Percentiles rank a stretch among this genome's conserved stretches.
phyloP scores from a whole-genome alignment of 805 yeast genomes.

The Dipodascus albidus region DNA sequence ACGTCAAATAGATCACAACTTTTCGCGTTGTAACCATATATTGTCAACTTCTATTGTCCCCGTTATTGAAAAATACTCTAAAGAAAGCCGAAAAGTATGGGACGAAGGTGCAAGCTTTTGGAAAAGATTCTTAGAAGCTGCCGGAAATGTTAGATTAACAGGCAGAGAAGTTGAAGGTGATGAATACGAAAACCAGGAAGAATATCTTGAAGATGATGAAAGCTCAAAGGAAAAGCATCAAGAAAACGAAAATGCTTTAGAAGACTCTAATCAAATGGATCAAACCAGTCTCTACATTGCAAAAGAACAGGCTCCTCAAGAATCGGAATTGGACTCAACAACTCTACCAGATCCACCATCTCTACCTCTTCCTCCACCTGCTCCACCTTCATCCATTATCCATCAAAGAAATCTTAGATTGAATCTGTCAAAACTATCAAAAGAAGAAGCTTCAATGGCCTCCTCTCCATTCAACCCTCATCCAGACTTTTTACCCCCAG shows the following conservation, averaged over 20 bases:
- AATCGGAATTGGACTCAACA: slow-evolving; percentile 2
- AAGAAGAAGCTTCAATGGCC: slow-evolving; percentile 8
- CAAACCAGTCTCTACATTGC: slow-evolving; percentile 5
- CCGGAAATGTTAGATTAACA: slow-evolving; percentile 53
- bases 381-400: background rate
- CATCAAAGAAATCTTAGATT: slow-evolving; percentile 4
- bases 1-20: slow-evolving; percentile 69
- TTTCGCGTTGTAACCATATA: slow-evolving; percentile 54
- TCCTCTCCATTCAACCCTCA: slow-evolving; percentile 6
- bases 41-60: slow-evolving; percentile 63
- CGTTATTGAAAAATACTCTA: slow-evolving; percentile 46
- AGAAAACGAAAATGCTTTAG: background rate
- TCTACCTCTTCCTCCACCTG: background rate
- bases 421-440: slow-evolving; percentile 13
- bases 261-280: slow-evolving; percentile 1
- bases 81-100: slow-evolving; percentile 40
- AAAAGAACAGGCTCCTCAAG: slow-evolving; percentile 3
- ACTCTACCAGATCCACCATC: background rate
- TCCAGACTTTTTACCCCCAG: slow-evolving; percentile 5
- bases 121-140: slow-evolving; percentile 66
- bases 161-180: slow-evolving; percentile 34
- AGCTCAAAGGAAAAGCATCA: background rate
- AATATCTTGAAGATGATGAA: background rate
- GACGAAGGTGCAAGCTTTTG: slow-evolving; percentile 49
- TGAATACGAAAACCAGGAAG: background rate